Conservation (phyloP, 225 moss, liverwort and hornwort species). For the Sphagnum tenellum region DNA sequence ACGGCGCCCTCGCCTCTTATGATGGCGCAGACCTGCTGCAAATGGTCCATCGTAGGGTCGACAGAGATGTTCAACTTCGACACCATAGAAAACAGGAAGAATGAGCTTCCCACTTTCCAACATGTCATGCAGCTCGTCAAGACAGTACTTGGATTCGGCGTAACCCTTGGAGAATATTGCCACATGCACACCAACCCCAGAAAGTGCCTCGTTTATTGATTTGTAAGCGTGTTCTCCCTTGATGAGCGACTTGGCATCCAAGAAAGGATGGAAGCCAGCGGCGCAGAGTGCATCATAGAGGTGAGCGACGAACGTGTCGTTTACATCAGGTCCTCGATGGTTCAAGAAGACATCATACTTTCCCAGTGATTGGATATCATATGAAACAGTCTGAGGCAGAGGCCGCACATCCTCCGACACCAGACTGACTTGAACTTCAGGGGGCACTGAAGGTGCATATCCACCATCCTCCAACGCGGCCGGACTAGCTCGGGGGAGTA, state of each 20-base stretch:
- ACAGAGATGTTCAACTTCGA: background rate
- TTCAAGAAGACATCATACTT: conserved; percentile 4
- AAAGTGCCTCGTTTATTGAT: conserved; percentile 3
- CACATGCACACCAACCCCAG: conserved; percentile 5
- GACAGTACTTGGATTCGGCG: conserved; percentile 9
- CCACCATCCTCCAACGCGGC: too few relatives aligned
- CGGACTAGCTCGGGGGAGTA: too few relatives aligned
- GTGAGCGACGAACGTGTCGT: conserved; percentile 3
- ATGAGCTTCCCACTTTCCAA: conserved; percentile 1
- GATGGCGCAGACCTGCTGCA: background rate
- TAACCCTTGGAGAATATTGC: conserved; percentile 11
- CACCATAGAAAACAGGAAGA: conserved; percentile 10
- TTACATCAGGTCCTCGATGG: conserved; percentile 6
- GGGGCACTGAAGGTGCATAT: too few relatives aligned
- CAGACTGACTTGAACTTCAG: too few relatives aligned
- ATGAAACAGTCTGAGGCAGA: too few relatives aligned
- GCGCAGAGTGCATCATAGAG: background rate
- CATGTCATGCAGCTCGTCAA: conserved; percentile 6
- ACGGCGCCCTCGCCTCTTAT: background rate
- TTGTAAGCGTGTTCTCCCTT: background rate
- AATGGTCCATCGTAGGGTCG: conserved; percentile 1
- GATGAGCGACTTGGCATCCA: conserved; percentile 2
- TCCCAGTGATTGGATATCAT: too few relatives aligned
- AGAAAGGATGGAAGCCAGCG: conserved; percentile 2
- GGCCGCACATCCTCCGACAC: too few relatives aligned